These are phyloP conservation scores for Spergularia azorica DNA, from an alignment of 179 eudicot genomes.

Conservation along the genomic window DNA sequence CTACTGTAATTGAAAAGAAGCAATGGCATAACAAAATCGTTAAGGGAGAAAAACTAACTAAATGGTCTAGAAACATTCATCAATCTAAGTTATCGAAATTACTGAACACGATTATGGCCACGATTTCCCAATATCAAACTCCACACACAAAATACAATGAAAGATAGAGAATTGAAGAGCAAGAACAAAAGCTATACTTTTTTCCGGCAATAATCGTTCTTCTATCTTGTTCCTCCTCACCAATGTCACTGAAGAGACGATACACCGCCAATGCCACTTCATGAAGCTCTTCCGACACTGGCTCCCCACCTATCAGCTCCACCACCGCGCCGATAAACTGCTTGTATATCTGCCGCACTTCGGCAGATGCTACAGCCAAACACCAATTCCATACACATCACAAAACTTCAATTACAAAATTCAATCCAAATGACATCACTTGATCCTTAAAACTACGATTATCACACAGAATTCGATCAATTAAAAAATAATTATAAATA, in stretches of 20 bases:
- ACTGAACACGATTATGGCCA: neutral
- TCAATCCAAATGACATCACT: slow-evolving; percentile 15
- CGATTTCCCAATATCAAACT: neutral
- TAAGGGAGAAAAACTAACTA: neutral
- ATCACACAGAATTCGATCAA: neutral
- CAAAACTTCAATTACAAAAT: neutral
- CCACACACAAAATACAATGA: neutral
- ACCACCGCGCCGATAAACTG: slow-evolving; percentile 76
- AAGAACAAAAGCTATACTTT: slow-evolving; percentile 45
- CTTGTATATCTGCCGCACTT: slow-evolving; percentile 80
- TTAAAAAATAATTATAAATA: neutral
- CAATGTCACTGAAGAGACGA: slow-evolving; percentile 47
- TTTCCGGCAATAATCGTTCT: slow-evolving; percentile 36
- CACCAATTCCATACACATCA: slow-evolving; percentile 12
- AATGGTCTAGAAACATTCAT: neutral
- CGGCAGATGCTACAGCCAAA: slow-evolving; percentile 65
- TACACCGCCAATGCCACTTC: slow-evolving; percentile 72
- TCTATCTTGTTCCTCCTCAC: slow-evolving; percentile 38
- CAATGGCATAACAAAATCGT: neutral
- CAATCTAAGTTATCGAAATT: neutral
- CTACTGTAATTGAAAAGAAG: neutral
- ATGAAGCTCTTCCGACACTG: slow-evolving; percentile 67
- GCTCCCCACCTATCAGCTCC: slow-evolving; percentile 75
- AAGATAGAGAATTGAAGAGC: neutral
- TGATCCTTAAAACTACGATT: neutral